Base-by-base conservation (phyloP, 1,284 basidiomycete species). In the Tetrapyrgos nigripes region DNA sequence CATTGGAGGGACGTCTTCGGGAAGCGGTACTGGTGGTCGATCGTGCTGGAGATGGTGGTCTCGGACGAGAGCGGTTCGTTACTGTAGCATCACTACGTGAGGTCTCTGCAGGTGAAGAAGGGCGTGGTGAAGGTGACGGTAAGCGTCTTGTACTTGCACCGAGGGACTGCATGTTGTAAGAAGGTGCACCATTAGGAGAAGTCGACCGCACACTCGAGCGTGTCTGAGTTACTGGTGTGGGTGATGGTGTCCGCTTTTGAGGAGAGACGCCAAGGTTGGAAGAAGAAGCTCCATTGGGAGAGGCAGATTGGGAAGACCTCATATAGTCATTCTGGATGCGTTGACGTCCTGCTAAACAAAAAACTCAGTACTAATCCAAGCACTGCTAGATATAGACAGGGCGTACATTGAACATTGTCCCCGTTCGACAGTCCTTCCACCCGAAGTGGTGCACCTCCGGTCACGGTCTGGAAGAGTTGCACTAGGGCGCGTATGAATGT, bases 401-500 rank as follows among this genome's bases (percentile, higher is more conserved):
- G 62, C 71, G 55, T 70, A 82, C 81, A 71, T 67, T 72, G 64
- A 24, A 64, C 55, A 61, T 64, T 67, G 43, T 77, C 79, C 23
- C 76, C 73, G 55, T 84, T 79, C 53, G 72, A 63, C 3, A 91
- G 68, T 11, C 88, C 88, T 33, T 85, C 80, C 27, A 92, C 70
- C 27, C 81, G 83, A 64, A 85, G 71, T 3, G 75, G 72, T 46
- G 77, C 70, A 19, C 82, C 81, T 35, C 80, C 80, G 17, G 86
- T 81, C 31, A 89, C 80, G 31, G 79, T 76, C 46, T 83, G 82
- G 73, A 90, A 95, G n/a, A 94, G 81, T 57, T 86, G 81, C 58
- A 94, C 77, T 35, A 91, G 65, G 0, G 88, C 80, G 40, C 83
- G 80, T 47, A 97, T 73, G 71, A 97, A 97, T 13, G 77, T 76